phyloP scores from a whole-genome alignment of 495 filamentous ascomycete species.

The Hypoxylon subgilvum region DNA sequence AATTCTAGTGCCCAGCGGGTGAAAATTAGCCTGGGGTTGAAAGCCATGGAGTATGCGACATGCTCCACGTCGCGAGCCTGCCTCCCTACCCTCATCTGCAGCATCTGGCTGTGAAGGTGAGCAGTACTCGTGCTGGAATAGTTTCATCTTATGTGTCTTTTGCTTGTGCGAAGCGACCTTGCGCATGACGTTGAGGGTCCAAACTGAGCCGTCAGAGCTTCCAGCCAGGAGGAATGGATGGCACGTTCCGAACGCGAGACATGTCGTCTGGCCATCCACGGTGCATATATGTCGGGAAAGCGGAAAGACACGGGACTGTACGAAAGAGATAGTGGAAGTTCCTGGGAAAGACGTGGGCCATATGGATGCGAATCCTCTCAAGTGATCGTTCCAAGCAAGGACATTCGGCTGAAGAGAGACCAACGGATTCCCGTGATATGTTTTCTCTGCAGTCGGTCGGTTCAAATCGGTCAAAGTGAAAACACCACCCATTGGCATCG shows the following conservation, averaged over 20 bases:
- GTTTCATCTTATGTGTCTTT: conserved; percentile 49
- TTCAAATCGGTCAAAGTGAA: conserved; percentile 53
- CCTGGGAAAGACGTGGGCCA: conserved; percentile 52
- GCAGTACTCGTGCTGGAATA: conserved; percentile 56
- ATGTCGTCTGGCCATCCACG: conserved; percentile 50
- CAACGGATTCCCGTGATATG: conserved; percentile 52
- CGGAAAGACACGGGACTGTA: conserved; percentile 53
- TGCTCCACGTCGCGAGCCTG: conserved; percentile 64
- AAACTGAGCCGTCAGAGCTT: conserved; percentile 53
- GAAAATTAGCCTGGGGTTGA: conserved; percentile 62
- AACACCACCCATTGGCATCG: conserved; percentile 54
- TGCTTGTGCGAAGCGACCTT: conserved; percentile 53
- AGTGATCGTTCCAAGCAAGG: conserved; percentile 52
- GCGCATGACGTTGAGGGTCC: conserved; percentile 53
- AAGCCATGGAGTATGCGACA: conserved; percentile 60
- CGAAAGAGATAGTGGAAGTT: conserved; percentile 54
- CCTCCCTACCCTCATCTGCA: conserved; percentile 22
- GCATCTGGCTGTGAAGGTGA: conserved; percentile 17
- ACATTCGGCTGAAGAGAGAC: conserved; percentile 56
- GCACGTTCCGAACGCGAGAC: conserved; percentile 49
- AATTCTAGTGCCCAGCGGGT: conserved; percentile 66
- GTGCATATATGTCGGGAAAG: conserved; percentile 54
- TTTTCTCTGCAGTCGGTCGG: conserved; percentile 51
- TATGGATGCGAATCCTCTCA: conserved; percentile 53
- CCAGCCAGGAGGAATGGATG: conserved; percentile 55